Conservation (phyloP, 352 stramenopile genomes). For the Aphanomyces cochlioides region DNA sequence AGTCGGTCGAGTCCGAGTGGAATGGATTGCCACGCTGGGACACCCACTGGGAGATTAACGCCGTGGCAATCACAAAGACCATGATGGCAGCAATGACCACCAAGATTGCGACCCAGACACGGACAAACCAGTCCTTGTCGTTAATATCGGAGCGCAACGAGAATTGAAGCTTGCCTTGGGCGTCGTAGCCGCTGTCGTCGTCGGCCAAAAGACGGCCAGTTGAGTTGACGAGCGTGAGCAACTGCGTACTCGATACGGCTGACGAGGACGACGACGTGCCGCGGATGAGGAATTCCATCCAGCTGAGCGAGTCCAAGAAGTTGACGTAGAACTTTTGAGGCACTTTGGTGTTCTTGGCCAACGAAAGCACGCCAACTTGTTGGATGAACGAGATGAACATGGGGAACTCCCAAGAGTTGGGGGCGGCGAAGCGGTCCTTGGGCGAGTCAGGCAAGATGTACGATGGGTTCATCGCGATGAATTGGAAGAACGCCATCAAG, state of each 20-base stretch:
- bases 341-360: conserved; percentile 59
- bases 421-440: conserved; percentile 31
- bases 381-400: conserved; percentile 64
- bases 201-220: not conserved
- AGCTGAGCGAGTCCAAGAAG: conserved; percentile 65
- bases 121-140: conserved; percentile 37
- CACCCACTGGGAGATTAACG: not conserved
- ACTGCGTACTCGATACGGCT: not conserved
- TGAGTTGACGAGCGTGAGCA: not conserved
- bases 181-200: conserved; percentile 5
- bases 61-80: conserved; percentile 36
- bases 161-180: conserved; percentile 19
- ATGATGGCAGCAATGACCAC: conserved; percentile 48
- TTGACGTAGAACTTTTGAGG: conserved; percentile 63
- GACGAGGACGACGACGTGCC: conserved; percentile 16
- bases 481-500: conserved; percentile 23
- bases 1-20: conserved; percentile 29
- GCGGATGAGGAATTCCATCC: conserved; percentile 63
- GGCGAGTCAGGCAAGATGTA: conserved; percentile 16
- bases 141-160: conserved; percentile 21
- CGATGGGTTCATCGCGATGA: conserved; percentile 23
- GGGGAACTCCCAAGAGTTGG: conserved; percentile 73
- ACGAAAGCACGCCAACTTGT: conserved; percentile 58
- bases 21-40: conserved; percentile 23
- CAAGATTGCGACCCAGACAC: conserved; percentile 43